Evolutionary conservation across 2,329 filamentous ascomycete species (phyloP), one percentile per base, ranked within the genome.

Genomic region (Aureobasidium sp.): DNA sequence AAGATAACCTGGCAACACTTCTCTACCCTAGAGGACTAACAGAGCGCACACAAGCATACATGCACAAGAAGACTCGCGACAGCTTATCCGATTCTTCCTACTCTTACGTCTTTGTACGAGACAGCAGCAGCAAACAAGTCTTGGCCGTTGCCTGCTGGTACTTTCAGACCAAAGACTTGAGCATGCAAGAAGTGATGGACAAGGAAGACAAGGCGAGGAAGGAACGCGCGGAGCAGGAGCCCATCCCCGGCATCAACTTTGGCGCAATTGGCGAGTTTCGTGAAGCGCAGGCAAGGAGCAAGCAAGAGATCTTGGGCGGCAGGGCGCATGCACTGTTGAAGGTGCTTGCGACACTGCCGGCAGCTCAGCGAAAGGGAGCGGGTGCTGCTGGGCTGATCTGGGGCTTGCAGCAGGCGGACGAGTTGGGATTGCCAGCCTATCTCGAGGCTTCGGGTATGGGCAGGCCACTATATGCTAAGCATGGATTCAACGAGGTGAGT

Each of bases 391-490:
- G 76, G 37, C 29, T 77, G 52, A 65, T 71, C 25, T 72, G 70
- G 69, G 75, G 74, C 1, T 8, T 75, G 16, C 64, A 69, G 25
- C 71, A 71, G 45, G 74, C 73, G 25, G 75, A 76, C 61, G 61
- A 67, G 21, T 66, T 70, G 50, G 68, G 69, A 0, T 49, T 75
- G 55, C 66, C 68, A 2, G 66, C 65, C 7, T 78, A 76, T 67
- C 58, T 78, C 29, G 72, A 73, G 62, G 67, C 72, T 4, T 72
- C 69, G 2, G 55, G 66, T 36, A 55, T 63, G 32, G 76, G 71
- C 2, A 66, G 67, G 61, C 64, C 66, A 10, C 60, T 78, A n/a
- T 77, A 78, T 65, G 71, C 73, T 65, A 67, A 65, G 59, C 71
- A 66, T 66, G 72, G 69, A 52, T 76, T 72, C 63, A 59, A 57